phyloP scores from a whole-genome alignment of 2,329 filamentous ascomycete species.

The Intubia oerlemansii region DNA sequence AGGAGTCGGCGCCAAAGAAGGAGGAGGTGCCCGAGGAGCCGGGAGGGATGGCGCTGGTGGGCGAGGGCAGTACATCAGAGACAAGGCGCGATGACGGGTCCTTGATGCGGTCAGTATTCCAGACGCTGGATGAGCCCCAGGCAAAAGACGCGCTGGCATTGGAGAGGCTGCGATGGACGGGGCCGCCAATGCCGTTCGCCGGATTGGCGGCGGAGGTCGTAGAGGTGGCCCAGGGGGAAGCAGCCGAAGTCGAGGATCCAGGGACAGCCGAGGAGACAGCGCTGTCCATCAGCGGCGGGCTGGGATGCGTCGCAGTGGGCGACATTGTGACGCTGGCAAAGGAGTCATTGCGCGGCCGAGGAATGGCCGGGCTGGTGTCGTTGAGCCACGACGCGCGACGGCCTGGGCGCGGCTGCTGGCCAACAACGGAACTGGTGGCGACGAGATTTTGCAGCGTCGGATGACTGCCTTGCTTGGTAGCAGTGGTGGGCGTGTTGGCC shows the following conservation, averaged over 20 bases:
- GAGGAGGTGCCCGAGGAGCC: constrained; percentile 19
- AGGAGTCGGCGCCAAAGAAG: constrained; percentile 27
- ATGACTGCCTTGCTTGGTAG: no score
- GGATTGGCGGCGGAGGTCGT: constrained; percentile 17
- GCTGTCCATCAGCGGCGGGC: constrained; percentile 51
- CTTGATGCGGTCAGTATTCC: constrained; percentile 62
- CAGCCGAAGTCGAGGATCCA: no score
- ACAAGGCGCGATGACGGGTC: constrained; percentile 43
- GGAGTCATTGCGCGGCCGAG: constrained; percentile 52
- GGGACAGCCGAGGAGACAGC: no score
- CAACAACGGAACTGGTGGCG: no score
- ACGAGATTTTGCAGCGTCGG: no score
- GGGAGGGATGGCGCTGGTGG: constrained; percentile 35
- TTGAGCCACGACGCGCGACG: constrained; percentile 72
- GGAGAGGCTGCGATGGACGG: no score
- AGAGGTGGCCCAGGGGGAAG: not conserved
- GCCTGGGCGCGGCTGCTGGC: constrained; percentile 35
- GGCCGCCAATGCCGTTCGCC: constrained; percentile 22
- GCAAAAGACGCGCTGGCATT: constrained; percentile 32
- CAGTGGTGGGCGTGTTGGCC: no score
- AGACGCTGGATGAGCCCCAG: constrained; percentile 56
- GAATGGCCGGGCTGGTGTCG: constrained; percentile 46
- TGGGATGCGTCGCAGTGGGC: constrained; percentile 55
- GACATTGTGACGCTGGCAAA: constrained; percentile 59
- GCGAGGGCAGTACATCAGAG: constrained; percentile 54